These are phyloP conservation scores for Senna siamea DNA, from an alignment of 306 rosid genomes.

Conservation along the genomic window DNA sequence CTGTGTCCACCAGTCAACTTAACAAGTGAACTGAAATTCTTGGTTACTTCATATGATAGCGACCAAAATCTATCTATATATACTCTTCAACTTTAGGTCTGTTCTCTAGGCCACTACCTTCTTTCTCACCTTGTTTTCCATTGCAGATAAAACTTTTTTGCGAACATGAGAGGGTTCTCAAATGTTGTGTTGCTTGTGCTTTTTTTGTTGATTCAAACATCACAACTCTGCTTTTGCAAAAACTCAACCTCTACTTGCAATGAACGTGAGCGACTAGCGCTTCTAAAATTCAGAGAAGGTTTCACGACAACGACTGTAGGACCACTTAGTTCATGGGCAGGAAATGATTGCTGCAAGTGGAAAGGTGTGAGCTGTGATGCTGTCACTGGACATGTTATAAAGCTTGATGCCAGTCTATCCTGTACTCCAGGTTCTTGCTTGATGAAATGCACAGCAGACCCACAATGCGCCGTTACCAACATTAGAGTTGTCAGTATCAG, in stretches of 20 bases:
- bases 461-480: too few relatives aligned
- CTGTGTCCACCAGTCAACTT: too few relatives aligned
- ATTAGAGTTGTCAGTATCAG: too few relatives aligned
- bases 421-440: too few relatives aligned
- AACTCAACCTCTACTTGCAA: not conserved
- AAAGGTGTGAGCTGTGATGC: not conserved
- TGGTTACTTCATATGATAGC: too few relatives aligned
- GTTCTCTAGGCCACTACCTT: too few relatives aligned
- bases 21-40: too few relatives aligned
- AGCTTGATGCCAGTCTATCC: not conserved
- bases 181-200: not conserved
- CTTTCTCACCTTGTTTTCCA: too few relatives aligned
- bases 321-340: conserved; percentile 13
- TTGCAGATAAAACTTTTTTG: too few relatives aligned
- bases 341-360: conserved; percentile 5
- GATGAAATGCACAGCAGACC: too few relatives aligned
- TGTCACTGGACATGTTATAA: not conserved
- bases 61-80: not conserved
- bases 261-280: conserved; percentile 2
- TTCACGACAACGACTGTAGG: not conserved
- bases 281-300: not conserved
- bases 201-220: not conserved
- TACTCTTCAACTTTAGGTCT: too few relatives aligned
- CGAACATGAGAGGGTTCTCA: too few relatives aligned
- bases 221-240: not conserved